Percentiles rank a stretch among this genome's conserved stretches.
Evolutionary conservation across 352 stramenopile genomes (phyloP).

Genomic region (Phytophthora macrochlamydospora): DNA sequence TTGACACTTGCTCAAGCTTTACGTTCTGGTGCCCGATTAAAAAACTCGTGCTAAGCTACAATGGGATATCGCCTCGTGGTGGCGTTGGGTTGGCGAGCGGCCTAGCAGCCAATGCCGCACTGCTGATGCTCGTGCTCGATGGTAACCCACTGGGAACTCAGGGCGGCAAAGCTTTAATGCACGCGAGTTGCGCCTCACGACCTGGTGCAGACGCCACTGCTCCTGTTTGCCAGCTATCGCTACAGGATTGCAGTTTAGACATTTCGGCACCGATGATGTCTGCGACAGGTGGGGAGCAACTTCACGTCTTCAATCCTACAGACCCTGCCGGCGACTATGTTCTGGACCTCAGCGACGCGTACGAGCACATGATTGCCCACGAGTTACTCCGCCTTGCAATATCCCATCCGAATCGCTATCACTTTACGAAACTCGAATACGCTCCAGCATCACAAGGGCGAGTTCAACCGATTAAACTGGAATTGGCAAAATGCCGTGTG

Average conservation of each 20-base stretch:
- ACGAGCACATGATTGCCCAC: conserved; percentile 76
- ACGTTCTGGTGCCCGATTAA: conserved; percentile 50
- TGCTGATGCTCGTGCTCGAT: conserved; percentile 58
- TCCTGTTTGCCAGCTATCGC: conserved; percentile 48
- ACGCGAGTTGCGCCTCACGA: conserved; percentile 48
- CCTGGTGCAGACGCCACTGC: conserved; percentile 2
- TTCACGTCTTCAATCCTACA: conserved; percentile 64
- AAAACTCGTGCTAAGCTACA: conserved; percentile 65
- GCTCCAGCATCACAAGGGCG: background rate
- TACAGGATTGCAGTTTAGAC: conserved; percentile 60
- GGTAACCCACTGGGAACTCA: conserved; percentile 66
- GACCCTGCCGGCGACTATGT: conserved; percentile 63
- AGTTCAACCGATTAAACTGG: conserved; percentile 23
- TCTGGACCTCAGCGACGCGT: conserved; percentile 69
- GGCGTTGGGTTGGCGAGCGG: conserved; percentile 60
- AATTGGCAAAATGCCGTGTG: conserved; percentile 18
- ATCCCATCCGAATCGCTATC: conserved; percentile 45
- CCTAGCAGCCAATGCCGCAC: conserved; percentile 48
- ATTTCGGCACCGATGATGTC: conserved; percentile 18
- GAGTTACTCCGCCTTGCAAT: conserved; percentile 72
- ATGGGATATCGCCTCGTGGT: conserved; percentile 62
- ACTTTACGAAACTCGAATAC: conserved; percentile 64
- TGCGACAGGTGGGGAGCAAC: conserved; percentile 22
- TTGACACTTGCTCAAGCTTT: conserved; percentile 64
- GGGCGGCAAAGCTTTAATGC: conserved; percentile 60